Evolutionary conservation across 345 rosid species (phyloP).

Genomic region (Arabidopsis arenosa): DNA sequence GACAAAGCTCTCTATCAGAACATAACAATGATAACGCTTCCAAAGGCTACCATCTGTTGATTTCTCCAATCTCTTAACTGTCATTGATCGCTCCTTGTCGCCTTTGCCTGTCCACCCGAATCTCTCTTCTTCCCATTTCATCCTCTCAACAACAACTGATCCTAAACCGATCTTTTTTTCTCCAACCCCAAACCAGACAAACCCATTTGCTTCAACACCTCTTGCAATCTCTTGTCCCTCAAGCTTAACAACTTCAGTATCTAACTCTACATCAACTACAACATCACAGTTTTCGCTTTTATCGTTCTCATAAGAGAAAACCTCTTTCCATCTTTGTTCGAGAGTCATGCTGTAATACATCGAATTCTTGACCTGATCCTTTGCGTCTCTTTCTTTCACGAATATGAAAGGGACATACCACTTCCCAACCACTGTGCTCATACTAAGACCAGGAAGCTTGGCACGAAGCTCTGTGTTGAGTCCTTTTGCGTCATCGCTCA

Average conservation of each 20-base stretch:
- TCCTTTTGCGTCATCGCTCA: conserved; percentile 63
- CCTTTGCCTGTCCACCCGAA: conserved; percentile 54
- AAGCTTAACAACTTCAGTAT: conserved; percentile 46
- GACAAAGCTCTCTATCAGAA: conserved; percentile 64
- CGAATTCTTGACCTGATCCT: conserved; percentile 49
- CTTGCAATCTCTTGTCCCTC: conserved; percentile 44
- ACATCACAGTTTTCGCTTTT: conserved; percentile 15
- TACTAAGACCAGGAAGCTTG: conserved; percentile 47
- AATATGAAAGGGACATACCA: conserved; percentile 77
- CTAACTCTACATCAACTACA: conserved; percentile 43
- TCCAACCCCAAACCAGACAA: conserved; percentile 48
- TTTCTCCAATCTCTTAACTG: conserved; percentile 44
- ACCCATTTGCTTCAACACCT: conserved; percentile 42
- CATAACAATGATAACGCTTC: conserved; percentile 58
- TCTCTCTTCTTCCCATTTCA: conserved; percentile 62
- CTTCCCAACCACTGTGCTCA: conserved; percentile 49
- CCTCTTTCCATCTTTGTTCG: conserved; percentile 64
- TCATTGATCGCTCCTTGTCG: conserved; percentile 5
- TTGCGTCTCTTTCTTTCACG: conserved; percentile 47
- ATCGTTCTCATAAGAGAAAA: conserved; percentile 46
- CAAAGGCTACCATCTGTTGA: conserved; percentile 45
- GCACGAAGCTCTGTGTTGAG: conserved; percentile 47
- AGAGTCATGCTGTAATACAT: conserved; percentile 63
- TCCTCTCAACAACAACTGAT: conserved; percentile 51
- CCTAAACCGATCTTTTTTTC: conserved; percentile 54